A percentile compares a stretch with the other conserved stretches of the same genome.
Conservation (phyloP, 352 stramenopile genomes). For the Pythium coloratum region DNA sequence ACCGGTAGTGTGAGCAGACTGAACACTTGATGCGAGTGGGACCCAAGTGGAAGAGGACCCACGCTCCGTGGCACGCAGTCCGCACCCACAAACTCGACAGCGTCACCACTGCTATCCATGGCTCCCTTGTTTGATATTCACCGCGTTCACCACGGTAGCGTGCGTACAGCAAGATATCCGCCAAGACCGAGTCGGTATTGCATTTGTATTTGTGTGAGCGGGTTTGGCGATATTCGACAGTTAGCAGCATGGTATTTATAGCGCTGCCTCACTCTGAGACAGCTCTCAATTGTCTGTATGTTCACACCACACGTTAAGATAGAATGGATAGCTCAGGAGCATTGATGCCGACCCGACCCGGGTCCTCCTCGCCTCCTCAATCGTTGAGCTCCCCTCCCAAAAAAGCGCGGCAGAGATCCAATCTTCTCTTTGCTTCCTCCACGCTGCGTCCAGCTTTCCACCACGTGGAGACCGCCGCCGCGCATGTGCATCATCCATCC, state of each 20-base stretch:
- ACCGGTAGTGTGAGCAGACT: not conserved
- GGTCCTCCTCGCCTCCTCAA: not conserved
- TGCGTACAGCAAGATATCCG: not conserved
- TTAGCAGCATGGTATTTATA: no score
- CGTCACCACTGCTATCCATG: not conserved
- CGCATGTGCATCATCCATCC: constrained; percentile 7
- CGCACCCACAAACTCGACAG: not conserved
- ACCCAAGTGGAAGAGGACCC: not conserved
- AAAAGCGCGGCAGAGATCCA: constrained; percentile 10
- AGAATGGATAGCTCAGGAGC: not conserved
- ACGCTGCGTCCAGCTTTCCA: not conserved
- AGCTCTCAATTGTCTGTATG: not conserved
- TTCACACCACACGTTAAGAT: not conserved
- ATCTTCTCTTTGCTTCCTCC: not conserved
- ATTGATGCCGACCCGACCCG: not conserved
- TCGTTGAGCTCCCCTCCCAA: not conserved
- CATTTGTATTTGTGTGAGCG: no score
- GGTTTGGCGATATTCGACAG: no score
- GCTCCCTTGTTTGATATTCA: not conserved
- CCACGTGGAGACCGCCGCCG: constrained; percentile 21
- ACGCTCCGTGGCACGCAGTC: not conserved
- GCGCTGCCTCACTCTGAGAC: not conserved
- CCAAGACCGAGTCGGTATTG: not conserved
- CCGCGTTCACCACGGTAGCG: not conserved
- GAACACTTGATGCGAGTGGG: constrained; percentile 1